Evolutionary conservation across 1,284 basidiomycete species (phyloP).

Genomic region (Apiotrichum porosum): DNA sequence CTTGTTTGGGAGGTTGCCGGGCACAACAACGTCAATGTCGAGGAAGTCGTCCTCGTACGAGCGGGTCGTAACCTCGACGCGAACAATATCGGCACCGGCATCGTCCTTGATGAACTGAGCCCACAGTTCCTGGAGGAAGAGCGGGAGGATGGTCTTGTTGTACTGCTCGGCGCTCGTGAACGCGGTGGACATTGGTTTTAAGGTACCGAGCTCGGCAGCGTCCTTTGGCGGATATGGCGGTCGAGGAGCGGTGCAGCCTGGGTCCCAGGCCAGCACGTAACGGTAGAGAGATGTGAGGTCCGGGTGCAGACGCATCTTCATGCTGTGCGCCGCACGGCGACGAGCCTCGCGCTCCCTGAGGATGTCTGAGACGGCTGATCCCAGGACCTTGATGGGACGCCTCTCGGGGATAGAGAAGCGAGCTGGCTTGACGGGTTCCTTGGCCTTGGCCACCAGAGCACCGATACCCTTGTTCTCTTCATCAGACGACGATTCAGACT

Average conservation of each 20-base stretch:
- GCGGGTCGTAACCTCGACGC: constrained; percentile 61
- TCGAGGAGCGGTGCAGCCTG: constrained; percentile 61
- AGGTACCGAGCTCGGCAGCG: constrained; percentile 38
- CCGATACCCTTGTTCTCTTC: constrained; percentile 57
- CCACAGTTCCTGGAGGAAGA: constrained; percentile 91
- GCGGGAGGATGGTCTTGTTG: constrained; percentile 70
- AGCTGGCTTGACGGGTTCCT: constrained; percentile 51
- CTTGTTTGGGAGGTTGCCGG: constrained; percentile 58
- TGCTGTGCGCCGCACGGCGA: constrained; percentile 61
- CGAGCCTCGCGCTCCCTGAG: constrained; percentile 48
- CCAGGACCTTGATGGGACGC: constrained; percentile 64
- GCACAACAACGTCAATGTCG: constrained; percentile 41
- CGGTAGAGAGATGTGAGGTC: constrained; percentile 76
- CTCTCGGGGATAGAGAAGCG: constrained; percentile 49
- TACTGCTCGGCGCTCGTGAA: constrained; percentile 70
- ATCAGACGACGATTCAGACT: constrained; percentile 47
- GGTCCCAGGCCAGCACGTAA: constrained; percentile 81
- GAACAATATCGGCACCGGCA: constrained; percentile 58
- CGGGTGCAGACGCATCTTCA: constrained; percentile 69
- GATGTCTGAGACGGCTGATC: constrained; percentile 49
- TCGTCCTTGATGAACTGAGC: constrained; percentile 76
- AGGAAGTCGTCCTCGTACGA: constrained; percentile 46
- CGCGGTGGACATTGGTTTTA: constrained; percentile 57
- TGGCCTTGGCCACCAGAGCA: constrained; percentile 55
- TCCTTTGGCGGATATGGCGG: constrained; percentile 54